Evolutionary conservation across 306 rosid species (phyloP), one percentile per base, ranked within the genome.

Genomic region (Cicer arietinum): DNA sequence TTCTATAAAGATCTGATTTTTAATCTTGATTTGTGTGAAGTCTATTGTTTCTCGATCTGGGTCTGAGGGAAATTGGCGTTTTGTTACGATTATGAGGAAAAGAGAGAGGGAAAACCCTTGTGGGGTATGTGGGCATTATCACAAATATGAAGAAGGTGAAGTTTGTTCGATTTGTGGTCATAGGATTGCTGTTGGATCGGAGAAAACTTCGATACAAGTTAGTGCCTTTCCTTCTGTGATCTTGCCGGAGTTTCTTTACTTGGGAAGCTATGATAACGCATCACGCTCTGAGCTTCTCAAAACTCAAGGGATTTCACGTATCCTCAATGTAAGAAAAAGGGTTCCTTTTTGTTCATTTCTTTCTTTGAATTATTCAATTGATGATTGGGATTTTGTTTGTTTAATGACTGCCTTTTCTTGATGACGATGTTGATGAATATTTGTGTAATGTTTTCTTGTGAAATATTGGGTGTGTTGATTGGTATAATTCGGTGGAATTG

Each of bases 61-160:
- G 87, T 81, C 73, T 46, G 83, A 12, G 40, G 72, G 79, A 37
- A 64, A 61, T 76, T 25, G 30, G 40, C 47, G 69, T 47, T 30
- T 44, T 50, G 37, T 47, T 20, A 39, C 10, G 82, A 76, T 39
- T 58, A 94, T 95, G 99, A 92, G 98, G 89, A 95, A 95, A 82
- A 88, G 99, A 79, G 99, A 95, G 84, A 92, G 99, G 68, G 99
- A 95, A 83, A 95, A 95, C 68, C 99, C 99, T 58, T 95, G 99
- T 78, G 98, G 91, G 64, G 87, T 95, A 67, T 95, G 99, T 67
- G 99, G 99, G 43, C 99, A 95, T 85, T 95, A 90, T 84, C 99
- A 95, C 88, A 95, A 95, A 75, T 89, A 81, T 62, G 99, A 95
- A 73, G 99, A 95, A 81, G 99, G 99, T 6, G 99, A 94, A 81